Evolutionary conservation across 2,329 filamentous ascomycete species (phyloP), one percentile per base, ranked within the genome.

Genomic region (Monilinia aucupariae): DNA sequence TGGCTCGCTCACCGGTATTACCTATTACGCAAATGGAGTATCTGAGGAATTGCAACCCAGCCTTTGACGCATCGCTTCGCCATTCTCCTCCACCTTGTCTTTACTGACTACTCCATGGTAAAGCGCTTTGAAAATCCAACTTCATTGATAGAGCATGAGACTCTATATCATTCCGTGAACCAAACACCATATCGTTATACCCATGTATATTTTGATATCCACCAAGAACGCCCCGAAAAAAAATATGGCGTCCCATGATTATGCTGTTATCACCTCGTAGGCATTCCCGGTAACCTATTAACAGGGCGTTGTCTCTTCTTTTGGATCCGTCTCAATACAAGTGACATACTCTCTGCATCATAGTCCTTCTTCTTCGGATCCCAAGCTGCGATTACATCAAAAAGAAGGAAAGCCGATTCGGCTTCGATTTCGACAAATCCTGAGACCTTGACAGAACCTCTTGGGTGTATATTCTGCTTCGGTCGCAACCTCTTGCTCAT

Each of bases 391-490:
- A 73, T 64, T 2, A 83, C 82, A 64, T 84, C 80, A 15, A 85
- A 74, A 2, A 79, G 77, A 61, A 85, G 70, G 56, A 76, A 75
- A 0, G 78, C 78, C 27, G 73, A 77, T 2, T 78, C 71, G 2
- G 81, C 77, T 48, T 79, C 75, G 2, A 86, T 63, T 65, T 85
- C 81, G 2, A 87, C 78, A 13, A 85, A 71, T 0, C 84, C 84
- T 20, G 80, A 80, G 1, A 86, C 76, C 1, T 75, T 71, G 53
- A 86, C 75, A 59, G 78, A 79, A 5, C 84, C 84, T 13, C 80
- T 75, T 6, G 78, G 80, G 0, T 82, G 81, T 2, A 76, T 73
- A 9, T 74, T 73, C 52, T 72, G 74, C 8, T 77, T 73, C 0
- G 76, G 76, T 48, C 73, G 76, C 80, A 81, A 85, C n/a, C 76